phyloP scores from a whole-genome alignment of 495 filamentous ascomycete species.

The Neurospora terricola region DNA sequence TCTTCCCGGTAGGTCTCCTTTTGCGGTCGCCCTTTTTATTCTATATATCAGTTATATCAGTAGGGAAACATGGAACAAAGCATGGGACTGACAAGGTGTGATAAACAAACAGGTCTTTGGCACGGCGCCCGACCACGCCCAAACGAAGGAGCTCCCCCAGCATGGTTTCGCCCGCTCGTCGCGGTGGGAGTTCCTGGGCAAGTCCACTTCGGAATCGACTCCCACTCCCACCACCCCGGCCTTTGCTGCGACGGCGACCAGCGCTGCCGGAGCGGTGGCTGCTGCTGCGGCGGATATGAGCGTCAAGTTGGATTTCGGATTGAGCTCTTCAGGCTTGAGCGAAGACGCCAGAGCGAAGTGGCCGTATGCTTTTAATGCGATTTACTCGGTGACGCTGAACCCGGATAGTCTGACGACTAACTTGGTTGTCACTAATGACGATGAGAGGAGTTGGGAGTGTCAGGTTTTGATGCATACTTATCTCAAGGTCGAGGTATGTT shows the following conservation, averaged over 20 bases:
- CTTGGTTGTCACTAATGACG: constrained; percentile 81
- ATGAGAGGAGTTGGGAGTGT: constrained; percentile 72
- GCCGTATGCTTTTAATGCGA: constrained; percentile 77
- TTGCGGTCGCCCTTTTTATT: no score
- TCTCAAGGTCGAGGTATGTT: constrained; percentile 62
- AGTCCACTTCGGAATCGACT: constrained; percentile 47
- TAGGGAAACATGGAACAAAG: no score
- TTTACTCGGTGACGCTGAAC: constrained; percentile 83
- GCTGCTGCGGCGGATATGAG: constrained; percentile 44
- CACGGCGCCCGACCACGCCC: constrained; percentile 59
- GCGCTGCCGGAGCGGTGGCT: background rate
- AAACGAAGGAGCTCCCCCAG: constrained; percentile 68
- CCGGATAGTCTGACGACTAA: constrained; percentile 67
- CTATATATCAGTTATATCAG: no score
- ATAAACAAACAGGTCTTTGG: no score
- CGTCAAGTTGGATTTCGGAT: constrained; percentile 91
- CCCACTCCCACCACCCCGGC: background rate
- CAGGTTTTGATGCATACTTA: constrained; percentile 91
- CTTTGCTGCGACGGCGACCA: background rate
- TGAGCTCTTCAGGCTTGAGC: constrained; percentile 50
- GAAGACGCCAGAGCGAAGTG: constrained; percentile 58
- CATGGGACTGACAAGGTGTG: no score
- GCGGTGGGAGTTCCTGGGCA: constrained; percentile 67
- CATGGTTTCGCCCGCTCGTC: constrained; percentile 93
- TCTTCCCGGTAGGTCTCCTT: constrained; percentile 93